Conservation (phyloP, 148 eudicot genomes). For the Persicaria tinctoria region DNA sequence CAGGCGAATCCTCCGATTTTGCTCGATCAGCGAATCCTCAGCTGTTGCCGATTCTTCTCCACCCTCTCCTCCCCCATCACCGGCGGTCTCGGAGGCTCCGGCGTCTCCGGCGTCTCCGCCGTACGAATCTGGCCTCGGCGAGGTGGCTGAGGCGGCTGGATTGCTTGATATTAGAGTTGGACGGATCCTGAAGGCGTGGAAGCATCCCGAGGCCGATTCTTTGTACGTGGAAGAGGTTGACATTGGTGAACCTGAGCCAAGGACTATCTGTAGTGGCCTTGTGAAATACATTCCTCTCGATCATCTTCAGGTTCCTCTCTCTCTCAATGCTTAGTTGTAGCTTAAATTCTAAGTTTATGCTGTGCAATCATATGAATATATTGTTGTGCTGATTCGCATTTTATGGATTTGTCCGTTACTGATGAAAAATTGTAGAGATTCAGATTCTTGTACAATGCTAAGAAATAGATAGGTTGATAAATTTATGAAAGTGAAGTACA, state of each 20-base stretch:
- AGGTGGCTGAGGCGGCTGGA: slow-evolving; percentile 38
- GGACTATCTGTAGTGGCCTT: slow-evolving; percentile 92
- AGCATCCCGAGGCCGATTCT: slow-evolving; percentile 78
- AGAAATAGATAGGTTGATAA: background rate
- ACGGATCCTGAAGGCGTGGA: slow-evolving; percentile 56
- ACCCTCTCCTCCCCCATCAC: background rate
- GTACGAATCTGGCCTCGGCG: slow-evolving; percentile 14
- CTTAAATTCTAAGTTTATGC: background rate
- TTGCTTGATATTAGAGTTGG: slow-evolving; percentile 80
- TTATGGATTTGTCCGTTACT: background rate
- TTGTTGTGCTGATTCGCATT: background rate
- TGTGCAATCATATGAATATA: background rate
- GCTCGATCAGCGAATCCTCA: slow-evolving; percentile 20
- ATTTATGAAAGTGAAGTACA: background rate
- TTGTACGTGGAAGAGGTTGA: slow-evolving; percentile 91
- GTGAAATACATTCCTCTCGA: slow-evolving; percentile 64
- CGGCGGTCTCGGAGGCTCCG: background rate
- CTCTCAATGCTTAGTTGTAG: background rate
- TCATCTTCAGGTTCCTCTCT: slow-evolving; percentile 46
- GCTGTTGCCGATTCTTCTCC: slow-evolving; percentile 16
- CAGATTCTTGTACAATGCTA: background rate
- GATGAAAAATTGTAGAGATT: background rate
- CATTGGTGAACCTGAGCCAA: slow-evolving; percentile 59
- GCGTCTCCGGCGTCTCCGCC: background rate
- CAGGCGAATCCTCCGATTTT: slow-evolving; percentile 19